Conservation (phyloP, 768 basidiomycete genomes). For the Lentinula lateritia region DNA sequence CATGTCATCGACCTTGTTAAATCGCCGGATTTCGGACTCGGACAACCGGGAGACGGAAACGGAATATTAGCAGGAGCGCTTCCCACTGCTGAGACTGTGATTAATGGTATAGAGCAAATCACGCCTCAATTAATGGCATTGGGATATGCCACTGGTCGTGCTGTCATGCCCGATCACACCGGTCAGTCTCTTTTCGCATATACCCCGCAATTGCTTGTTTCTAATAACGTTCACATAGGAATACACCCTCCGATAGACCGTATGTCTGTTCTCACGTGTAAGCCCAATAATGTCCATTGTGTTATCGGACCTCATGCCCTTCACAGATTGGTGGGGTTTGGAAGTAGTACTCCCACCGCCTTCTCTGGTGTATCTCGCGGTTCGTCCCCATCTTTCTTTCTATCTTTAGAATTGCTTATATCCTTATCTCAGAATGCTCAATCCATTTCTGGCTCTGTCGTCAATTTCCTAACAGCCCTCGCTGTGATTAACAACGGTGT, state of each 20-base stretch:
- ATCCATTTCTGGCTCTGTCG: slow-evolving; percentile 54
- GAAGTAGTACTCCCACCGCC: slow-evolving; percentile 74
- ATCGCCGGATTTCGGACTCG: slow-evolving; percentile 63
- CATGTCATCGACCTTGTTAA: slow-evolving; percentile 56
- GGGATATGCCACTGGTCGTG: slow-evolving; percentile 69
- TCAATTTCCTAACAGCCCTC: slow-evolving; percentile 74
- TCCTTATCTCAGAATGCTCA: slow-evolving; percentile 39
- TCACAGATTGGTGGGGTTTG: slow-evolving; percentile 85
- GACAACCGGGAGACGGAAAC: slow-evolving; percentile 61
- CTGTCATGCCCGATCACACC: slow-evolving; percentile 60
- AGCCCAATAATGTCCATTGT: slow-evolving; percentile 18
- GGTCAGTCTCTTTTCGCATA: slow-evolving; percentile 26
- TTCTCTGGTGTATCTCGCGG: slow-evolving; percentile 53
- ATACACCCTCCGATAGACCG: slow-evolving; percentile 72
- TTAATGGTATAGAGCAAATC: slow-evolving; percentile 62
- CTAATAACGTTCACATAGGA: slow-evolving; percentile 25
- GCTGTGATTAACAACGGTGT: slow-evolving; percentile 67
- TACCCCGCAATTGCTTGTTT: neutral
- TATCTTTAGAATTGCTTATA: neutral
- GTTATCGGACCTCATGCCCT: neutral
- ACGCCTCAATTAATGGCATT: slow-evolving; percentile 76
- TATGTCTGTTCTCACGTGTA: slow-evolving; percentile 76
- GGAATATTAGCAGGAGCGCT: slow-evolving; percentile 72
- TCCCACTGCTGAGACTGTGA: slow-evolving; percentile 68
- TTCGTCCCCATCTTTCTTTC: slow-evolving; percentile 22